Conservation (phyloP, 2,329 filamentous ascomycete species). For the Fusarium nematophilum region DNA sequence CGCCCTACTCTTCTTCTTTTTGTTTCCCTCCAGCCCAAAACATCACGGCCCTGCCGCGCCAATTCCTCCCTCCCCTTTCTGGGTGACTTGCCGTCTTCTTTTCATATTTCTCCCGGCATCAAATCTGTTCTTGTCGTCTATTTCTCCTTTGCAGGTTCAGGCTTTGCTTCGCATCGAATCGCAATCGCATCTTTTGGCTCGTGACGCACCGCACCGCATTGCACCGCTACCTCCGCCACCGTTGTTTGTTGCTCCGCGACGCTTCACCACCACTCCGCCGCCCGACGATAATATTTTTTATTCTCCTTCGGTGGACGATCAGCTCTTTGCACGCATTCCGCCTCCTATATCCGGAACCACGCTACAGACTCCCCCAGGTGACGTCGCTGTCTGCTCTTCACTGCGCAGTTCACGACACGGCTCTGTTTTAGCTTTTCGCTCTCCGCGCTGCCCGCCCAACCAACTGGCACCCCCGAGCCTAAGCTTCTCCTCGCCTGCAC, state of each 20-base stretch:
- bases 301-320: conserved; percentile 17
- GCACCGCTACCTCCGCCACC: conserved; percentile 34
- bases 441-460: conserved; percentile 31
- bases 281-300: conserved; percentile 11
- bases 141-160: conserved; percentile 38
- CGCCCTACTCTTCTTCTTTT: conserved; percentile 36
- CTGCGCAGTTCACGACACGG: conserved; percentile 28
- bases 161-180: conserved; percentile 30
- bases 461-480: conserved; percentile 18
- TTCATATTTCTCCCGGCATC: conserved; percentile 49
- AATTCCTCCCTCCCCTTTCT: conserved; percentile 51
- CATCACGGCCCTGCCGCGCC: conserved; percentile 58
- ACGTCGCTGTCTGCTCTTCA: conserved; percentile 33
- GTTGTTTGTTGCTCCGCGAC: conserved; percentile 37
- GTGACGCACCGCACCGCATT: no score
- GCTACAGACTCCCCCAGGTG: conserved; percentile 17
- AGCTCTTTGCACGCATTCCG: conserved; percentile 23
- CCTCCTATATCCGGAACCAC: conserved; percentile 9
- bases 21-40: conserved; percentile 46
- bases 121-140: conserved; percentile 50
- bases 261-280: conserved; percentile 20
- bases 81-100: conserved; percentile 55
- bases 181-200: conserved; percentile 26
- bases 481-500: conserved; percentile 31
- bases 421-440: conserved; percentile 16